Evolutionary conservation across 257 asterid genomes (phyloP).

Genomic region (Henckelia pumila): DNA sequence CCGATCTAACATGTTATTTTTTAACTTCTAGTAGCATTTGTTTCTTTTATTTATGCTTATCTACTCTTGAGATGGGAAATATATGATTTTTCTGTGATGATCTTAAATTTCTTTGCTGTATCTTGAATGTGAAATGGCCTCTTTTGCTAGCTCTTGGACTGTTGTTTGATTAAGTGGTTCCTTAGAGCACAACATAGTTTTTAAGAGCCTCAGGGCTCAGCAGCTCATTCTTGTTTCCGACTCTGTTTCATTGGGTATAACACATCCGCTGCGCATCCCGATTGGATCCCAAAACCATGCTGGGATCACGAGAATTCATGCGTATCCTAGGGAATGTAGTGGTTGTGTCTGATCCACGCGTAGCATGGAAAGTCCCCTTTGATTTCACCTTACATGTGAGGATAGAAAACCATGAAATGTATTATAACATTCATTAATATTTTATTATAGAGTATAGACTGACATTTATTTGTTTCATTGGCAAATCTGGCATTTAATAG

Average conservation of each 20-base stretch:
- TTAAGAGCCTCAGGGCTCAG: too few species aligned
- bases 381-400: background rate
- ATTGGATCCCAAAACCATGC: background rate
- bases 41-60: slow-evolving; percentile 12
- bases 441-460: too few species aligned
- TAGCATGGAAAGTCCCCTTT: too few species aligned
- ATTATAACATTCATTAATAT: too few species aligned
- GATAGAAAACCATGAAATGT: background rate
- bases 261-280: too few species aligned
- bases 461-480: background rate
- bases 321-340: too few species aligned
- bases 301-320: too few species aligned
- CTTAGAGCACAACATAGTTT: too few species aligned
- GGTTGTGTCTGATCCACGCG: too few species aligned
- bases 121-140: background rate
- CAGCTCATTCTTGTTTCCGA: too few species aligned
- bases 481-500: background rate
- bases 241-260: background rate
- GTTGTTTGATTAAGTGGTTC: background rate
- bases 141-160: background rate
- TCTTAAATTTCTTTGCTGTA: background rate
- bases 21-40: background rate
- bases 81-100: background rate
- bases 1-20: slow-evolving; percentile 17
- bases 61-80: background rate